Evolutionary conservation across 495 filamentous ascomycete genomes (phyloP), one percentile per base, ranked within the genome.

Genomic region (Aspergillus affinis): DNA sequence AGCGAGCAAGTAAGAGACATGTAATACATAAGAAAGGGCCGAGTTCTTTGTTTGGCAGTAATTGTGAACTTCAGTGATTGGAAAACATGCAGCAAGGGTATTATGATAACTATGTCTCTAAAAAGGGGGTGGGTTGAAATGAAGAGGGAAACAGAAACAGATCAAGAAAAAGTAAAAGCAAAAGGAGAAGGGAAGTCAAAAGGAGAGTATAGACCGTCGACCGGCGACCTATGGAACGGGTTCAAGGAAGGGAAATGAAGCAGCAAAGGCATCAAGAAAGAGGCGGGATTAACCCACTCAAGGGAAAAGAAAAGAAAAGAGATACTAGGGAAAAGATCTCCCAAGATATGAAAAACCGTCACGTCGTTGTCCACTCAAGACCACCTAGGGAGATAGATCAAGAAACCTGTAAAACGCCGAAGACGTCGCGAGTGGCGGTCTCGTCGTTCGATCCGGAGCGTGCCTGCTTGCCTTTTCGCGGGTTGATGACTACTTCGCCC

Each of bases 401-500:
- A 21, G 67, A 64, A 53, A 80, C 75, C 53, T 75, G 76, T 61
- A 80, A 62, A 29, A 80, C 78, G 6, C 72, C 78, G 59, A 80
- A 80, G n/a, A 80, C 74, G 63, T 80, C 78, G 6, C 69, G 71
- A 26, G 54, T 57, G 21, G 54, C 58, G 13, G 63, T 54, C 12
- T 60, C 61, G 18, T 68, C 65, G 2, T 68, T 71, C 51, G 71
- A 68, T 45, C 71, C 65, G 0, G 67, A 65, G 23, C 70, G 67
- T 44, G 75, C 73, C 13, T 65, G 65, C 59, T 73, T 76, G 55
- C 63, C 63, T 59, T 75, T 76, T 50, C 70, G 71, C 20, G 77
- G 70, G 46, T 78, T 78, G 51, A 80, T 69, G 7, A 80, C 71
- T 2, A 80, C 78, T 61, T 80, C 78, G 12, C 78, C 76, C 78